phyloP scores from a whole-genome alignment of 225 moss, liverwort and hornwort species.

The Bryum argenteum region DNA sequence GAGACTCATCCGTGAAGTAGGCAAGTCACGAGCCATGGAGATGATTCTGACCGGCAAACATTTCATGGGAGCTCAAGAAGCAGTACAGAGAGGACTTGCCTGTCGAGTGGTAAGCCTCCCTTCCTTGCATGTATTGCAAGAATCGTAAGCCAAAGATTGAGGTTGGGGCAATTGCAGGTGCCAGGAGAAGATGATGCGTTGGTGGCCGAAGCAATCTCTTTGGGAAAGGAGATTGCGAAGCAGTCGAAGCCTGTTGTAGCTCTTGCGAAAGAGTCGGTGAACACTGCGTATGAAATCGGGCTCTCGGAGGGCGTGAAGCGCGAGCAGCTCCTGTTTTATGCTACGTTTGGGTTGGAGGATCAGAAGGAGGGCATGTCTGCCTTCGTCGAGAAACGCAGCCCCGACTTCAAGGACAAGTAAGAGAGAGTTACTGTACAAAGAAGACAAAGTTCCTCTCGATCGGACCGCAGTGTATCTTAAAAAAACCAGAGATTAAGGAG shows the following conservation, averaged over 20 bases:
- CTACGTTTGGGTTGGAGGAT: conserved; percentile 77
- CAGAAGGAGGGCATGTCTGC: conserved; percentile 95
- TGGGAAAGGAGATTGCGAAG: conserved; percentile 75
- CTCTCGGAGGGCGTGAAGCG: conserved; percentile 80
- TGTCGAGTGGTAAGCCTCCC: conserved; percentile 74
- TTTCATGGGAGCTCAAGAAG: conserved; percentile 91
- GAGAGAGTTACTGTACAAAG: too few species aligned
- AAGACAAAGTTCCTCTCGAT: too few species aligned
- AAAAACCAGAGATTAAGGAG: neutral
- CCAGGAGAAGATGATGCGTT: conserved; percentile 74
- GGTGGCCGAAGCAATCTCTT: conserved; percentile 70
- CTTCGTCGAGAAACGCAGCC: conserved; percentile 77
- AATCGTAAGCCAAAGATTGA: conserved; percentile 15
- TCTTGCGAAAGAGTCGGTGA: conserved; percentile 81
- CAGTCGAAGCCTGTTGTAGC: conserved; percentile 78
- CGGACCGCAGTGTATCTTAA: neutral
- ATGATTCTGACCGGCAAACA: conserved; percentile 90
- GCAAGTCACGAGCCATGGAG: conserved; percentile 98
- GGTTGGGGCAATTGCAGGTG: conserved; percentile 49
- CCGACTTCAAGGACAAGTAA: conserved; percentile 72
- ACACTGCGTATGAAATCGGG: conserved; percentile 81
- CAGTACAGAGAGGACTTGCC: conserved; percentile 71
- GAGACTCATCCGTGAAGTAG: conserved; percentile 88
- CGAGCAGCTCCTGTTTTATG: conserved; percentile 82
- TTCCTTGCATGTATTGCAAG: neutral